Evolutionary conservation across 2,329 filamentous ascomycete species (phyloP).

Genomic region (Apiospora phragmitis): DNA sequence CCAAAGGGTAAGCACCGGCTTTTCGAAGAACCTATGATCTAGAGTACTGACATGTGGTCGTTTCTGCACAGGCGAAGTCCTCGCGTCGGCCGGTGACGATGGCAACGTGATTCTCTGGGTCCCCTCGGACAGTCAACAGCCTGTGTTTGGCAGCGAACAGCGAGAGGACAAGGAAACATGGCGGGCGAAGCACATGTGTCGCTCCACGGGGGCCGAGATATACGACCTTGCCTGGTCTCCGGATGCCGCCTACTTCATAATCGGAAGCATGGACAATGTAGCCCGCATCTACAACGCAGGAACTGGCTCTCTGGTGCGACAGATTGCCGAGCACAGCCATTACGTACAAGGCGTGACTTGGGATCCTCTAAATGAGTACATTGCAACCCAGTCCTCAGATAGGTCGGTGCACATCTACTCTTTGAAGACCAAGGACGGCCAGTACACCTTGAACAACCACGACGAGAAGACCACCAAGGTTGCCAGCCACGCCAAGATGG

Average conservation of each 20-base stretch:
- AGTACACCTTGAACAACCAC: slow-evolving; percentile 72
- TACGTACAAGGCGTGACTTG: slow-evolving; percentile 98
- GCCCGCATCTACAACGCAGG: slow-evolving; percentile 95
- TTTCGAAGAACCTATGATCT: slow-evolving; percentile 20
- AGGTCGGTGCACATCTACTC: slow-evolving; percentile 97
- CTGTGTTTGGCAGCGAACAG: slow-evolving; percentile 77
- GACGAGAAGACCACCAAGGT: slow-evolving; percentile 75
- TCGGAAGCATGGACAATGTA: slow-evolving; percentile 98
- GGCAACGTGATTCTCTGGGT: slow-evolving; percentile 97
- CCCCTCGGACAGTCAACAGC: slow-evolving; percentile 73
- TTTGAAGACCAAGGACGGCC: slow-evolving; percentile 92
- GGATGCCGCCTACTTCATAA: slow-evolving; percentile 95
- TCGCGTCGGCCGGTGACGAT: slow-evolving; percentile 95
- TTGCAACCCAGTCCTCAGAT: slow-evolving; percentile 97
- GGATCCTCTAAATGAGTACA: slow-evolving; percentile 97
- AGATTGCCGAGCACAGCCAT: slow-evolving; percentile 96
- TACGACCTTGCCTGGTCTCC: slow-evolving; percentile 99
- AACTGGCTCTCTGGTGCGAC: slow-evolving; percentile 76
- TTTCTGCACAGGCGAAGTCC: slow-evolving; percentile 69
- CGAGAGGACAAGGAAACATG: slow-evolving; percentile 95
- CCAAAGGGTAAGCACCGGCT: slow-evolving; percentile 70
- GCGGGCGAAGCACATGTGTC: slow-evolving; percentile 97
- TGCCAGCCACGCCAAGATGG: slow-evolving; percentile 76
- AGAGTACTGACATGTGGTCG: neutral
- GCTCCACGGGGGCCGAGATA: slow-evolving; percentile 91